Evolutionary conservation across 495 filamentous ascomycete species (phyloP), one percentile per base, ranked within the genome.

Genomic region (Aspergillus bridgeri): DNA sequence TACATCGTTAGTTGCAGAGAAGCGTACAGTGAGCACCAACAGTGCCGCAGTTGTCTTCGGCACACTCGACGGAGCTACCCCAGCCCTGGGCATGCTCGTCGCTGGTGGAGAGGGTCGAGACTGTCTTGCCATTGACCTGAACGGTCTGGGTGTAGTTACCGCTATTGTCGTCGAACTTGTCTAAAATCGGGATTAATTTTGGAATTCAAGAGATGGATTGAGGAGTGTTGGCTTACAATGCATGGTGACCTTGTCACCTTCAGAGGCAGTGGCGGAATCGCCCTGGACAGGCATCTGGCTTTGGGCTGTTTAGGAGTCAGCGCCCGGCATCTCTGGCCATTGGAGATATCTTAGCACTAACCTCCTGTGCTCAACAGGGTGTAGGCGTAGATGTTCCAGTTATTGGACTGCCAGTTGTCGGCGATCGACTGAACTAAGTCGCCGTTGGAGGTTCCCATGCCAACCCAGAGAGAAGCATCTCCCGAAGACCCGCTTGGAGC

Each of bases 1-100:
- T 5, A 47, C 3, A 3, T 13, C 9, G 6, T 9, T 20, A 0
- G 4, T 9, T 54, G 15, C 23, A 4, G n/a, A n/a, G 18, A 42
- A 13, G 15, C 67, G 60, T 65, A 69, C 69, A 56, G 56, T 77
- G 75, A 48, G 66, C 66, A 38, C 62, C 60, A 33, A 77, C 65
- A 59, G 69, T 74, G 46, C 75, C 73, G 60, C 75, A 77, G 57
- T 71, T 64, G 23, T 61, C 53, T 23, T 63, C 64, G 33, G 70
- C 71, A 38, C 75, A 77, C 51, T 77, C 75, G 1, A 77, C 69
- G 6, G 75, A 68, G 45, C 70, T 75, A 9, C 73, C 74, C 73
- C 74, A 75, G 52, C 71, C 71, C 56, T 73, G 56, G 23, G 72
- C 59, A 9, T 61, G 38, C 18, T 64, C 69, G 53, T 65, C 59